Evolutionary conservation across 441 rosid species (phyloP).

Genomic region (Erodium moschatum): DNA sequence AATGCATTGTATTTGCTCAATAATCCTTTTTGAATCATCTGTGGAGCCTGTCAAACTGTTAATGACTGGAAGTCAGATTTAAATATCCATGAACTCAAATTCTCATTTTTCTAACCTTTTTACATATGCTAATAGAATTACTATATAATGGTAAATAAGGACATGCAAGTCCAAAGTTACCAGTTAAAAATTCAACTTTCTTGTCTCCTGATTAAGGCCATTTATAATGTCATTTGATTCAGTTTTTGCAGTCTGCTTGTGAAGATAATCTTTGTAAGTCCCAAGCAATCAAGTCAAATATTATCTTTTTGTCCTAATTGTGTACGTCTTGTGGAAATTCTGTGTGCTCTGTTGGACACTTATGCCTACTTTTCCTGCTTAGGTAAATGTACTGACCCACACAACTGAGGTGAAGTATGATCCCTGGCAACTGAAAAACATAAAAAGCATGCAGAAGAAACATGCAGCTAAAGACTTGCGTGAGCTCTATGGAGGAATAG

Average conservation of each 20-base stretch:
- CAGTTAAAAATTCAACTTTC: neutral
- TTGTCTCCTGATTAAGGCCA: neutral
- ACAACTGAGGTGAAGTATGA: constrained; percentile 42
- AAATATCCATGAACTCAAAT: neutral
- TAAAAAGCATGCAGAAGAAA: no score
- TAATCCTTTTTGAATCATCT: no score
- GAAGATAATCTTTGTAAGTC: neutral
- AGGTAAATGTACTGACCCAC: constrained; percentile 88
- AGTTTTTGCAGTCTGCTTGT: neutral
- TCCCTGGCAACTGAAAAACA: constrained; percentile 31
- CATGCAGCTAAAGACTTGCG: no score
- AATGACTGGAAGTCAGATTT: neutral
- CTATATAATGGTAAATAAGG: neutral
- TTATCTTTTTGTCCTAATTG: neutral
- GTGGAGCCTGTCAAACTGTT: neutral
- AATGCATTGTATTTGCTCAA: no score
- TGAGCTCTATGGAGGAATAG: no score
- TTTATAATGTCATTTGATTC: neutral
- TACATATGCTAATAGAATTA: neutral
- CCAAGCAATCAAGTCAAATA: neutral
- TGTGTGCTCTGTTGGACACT: neutral
- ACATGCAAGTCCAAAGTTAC: neutral
- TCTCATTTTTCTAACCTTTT: neutral
- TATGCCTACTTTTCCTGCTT: constrained; percentile 12
- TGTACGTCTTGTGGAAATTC: neutral